Conservation (phyloP, 1,139 yeast genomes). For the Scheffersomyces parashehatae region DNA sequence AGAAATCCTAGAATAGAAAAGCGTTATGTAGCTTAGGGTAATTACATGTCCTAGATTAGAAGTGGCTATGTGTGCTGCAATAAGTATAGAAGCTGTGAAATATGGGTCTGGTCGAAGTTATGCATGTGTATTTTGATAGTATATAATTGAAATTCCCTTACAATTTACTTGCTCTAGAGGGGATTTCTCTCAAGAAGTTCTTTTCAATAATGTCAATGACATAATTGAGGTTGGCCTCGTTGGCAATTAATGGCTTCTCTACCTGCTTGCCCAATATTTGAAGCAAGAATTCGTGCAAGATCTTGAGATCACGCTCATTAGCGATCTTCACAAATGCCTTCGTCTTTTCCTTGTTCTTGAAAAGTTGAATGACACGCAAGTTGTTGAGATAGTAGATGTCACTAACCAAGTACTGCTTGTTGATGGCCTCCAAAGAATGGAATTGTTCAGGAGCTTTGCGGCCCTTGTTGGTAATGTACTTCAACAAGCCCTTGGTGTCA, state of each 20-base stretch:
- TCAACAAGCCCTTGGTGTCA: conserved; percentile 41
- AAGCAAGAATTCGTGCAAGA: conserved; percentile 29
- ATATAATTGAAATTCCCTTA: too few relatives aligned
- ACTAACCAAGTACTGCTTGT: conserved; percentile 46
- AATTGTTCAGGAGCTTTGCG: conserved; percentile 5
- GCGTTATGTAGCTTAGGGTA: too few relatives aligned
- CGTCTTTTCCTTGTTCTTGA: conserved; percentile 46
- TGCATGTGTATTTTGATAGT: too few relatives aligned
- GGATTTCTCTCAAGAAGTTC: conserved; percentile 21
- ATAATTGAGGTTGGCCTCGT: conserved; percentile 29
- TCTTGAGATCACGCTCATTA: conserved; percentile 30
- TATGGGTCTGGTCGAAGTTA: too few relatives aligned
- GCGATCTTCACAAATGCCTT: conserved; percentile 41
- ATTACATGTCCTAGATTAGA: too few relatives aligned
- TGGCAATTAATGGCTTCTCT: conserved; percentile 9
- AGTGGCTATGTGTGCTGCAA: too few relatives aligned
- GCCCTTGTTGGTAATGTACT: conserved; percentile 12
- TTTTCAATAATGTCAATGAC: conserved; percentile 43
- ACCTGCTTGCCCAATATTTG: conserved; percentile 17
- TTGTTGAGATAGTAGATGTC: conserved; percentile 43
- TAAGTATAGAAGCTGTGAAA: too few relatives aligned
- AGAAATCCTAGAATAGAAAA: too few relatives aligned
- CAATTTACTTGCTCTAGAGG: background rate
- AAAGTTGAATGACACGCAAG: conserved; percentile 35
- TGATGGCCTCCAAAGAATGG: conserved; percentile 33